Conservation (phyloP, 495 filamentous ascomycete genomes). For the Penicillium simplicissimum region DNA sequence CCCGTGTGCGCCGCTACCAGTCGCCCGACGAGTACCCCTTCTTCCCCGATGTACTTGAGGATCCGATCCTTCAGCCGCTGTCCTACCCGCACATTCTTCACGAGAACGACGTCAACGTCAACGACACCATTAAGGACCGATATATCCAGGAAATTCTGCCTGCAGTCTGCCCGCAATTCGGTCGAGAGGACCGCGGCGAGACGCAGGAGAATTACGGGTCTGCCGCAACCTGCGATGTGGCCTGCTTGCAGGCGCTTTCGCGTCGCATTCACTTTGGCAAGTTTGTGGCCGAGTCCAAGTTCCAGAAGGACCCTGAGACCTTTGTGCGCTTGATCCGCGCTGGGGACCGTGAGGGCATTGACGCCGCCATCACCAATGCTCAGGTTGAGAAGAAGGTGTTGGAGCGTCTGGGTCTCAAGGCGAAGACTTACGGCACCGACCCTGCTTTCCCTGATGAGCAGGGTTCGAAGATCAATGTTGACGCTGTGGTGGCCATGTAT, state of each 20-base stretch:
- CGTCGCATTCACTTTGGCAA: constrained; percentile 96
- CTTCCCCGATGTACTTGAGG: constrained; percentile 80
- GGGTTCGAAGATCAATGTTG: constrained; percentile 79
- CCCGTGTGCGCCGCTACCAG: constrained; percentile 92
- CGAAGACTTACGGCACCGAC: constrained; percentile 92
- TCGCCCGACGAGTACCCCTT: constrained; percentile 98
- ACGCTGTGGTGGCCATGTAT: constrained; percentile 94
- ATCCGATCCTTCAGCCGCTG: constrained; percentile 82
- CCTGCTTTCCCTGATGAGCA: constrained; percentile 63
- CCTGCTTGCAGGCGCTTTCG: constrained; percentile 86
- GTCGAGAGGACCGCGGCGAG: constrained; percentile 76
- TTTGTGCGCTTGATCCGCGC: constrained; percentile 80
- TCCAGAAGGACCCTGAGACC: constrained; percentile 73
- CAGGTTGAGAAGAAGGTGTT: constrained; percentile 91
- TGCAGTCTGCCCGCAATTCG: constrained; percentile 70
- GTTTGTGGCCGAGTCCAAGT: constrained; percentile 99
- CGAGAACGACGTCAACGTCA: constrained; percentile 88
- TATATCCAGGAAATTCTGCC: constrained; percentile 87
- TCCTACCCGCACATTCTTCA: constrained; percentile 91
- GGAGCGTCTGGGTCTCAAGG: constrained; percentile 84
- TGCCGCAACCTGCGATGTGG: constrained; percentile 86
- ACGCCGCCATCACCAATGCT: constrained; percentile 84
- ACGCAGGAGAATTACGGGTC: constrained; percentile 94
- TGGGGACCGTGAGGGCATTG: constrained; percentile 77
- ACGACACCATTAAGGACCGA: constrained; percentile 77